Conservation (phyloP, 2,329 filamentous ascomycete species). For the Claviceps paspali region DNA sequence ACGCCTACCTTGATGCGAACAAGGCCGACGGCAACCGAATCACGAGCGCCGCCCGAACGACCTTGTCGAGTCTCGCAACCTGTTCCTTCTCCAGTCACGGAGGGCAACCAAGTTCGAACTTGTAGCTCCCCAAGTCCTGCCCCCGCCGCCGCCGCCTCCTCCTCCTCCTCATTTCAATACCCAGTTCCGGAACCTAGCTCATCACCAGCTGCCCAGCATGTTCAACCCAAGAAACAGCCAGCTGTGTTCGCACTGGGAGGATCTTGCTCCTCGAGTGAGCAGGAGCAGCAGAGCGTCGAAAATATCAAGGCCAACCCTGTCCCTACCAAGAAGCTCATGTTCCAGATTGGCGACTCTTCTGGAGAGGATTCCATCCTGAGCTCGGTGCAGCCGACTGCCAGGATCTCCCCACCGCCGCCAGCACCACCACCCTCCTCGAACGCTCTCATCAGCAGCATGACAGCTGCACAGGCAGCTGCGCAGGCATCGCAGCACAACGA, state of each 20-base stretch:
- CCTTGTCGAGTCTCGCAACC: slow-evolving; percentile 15
- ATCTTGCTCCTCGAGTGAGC: slow-evolving; percentile 60
- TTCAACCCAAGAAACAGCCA: slow-evolving; percentile 47
- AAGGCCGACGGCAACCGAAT: slow-evolving; percentile 26
- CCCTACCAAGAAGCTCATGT: slow-evolving; percentile 25
- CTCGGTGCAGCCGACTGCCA: slow-evolving; percentile 24
- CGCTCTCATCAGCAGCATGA: slow-evolving; percentile 66
- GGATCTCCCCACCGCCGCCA: too few species aligned
- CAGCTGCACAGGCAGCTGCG: too few species aligned
- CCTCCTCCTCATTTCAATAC: slow-evolving; percentile 34
- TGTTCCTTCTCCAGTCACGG: slow-evolving; percentile 13
- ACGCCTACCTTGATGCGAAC: slow-evolving; percentile 23
- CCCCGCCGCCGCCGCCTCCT: too few species aligned
- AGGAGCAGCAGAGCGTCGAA: slow-evolving; percentile 34
- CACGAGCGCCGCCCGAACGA: too few species aligned
- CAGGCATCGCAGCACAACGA: slow-evolving; percentile 44
- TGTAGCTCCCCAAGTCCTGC: slow-evolving; percentile 31
- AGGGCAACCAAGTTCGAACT: slow-evolving; percentile 54
- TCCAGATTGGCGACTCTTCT: slow-evolving; percentile 43
- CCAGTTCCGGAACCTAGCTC: slow-evolving; percentile 46
- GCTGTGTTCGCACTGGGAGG: slow-evolving; percentile 59
- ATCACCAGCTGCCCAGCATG: slow-evolving; percentile 46
- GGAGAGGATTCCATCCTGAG: slow-evolving; percentile 61
- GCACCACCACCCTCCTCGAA: slow-evolving; percentile 20
- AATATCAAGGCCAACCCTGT: slow-evolving; percentile 15